phyloP scores from a whole-genome alignment of 192 early-diverging fungal genomes.

The Coemansia sp. region DNA sequence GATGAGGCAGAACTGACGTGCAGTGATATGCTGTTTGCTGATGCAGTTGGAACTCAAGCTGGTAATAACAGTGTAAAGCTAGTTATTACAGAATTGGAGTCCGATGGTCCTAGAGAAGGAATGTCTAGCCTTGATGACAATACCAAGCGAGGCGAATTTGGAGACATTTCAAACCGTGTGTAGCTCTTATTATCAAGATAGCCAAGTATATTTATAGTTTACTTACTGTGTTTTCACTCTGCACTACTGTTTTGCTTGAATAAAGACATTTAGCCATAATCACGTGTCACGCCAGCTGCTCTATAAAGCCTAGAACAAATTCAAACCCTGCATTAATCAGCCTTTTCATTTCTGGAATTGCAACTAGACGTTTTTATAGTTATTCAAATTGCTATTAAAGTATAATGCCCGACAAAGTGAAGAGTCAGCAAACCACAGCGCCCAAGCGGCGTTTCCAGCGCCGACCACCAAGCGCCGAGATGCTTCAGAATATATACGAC shows the following conservation, averaged over 20 bases:
- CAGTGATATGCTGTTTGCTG: no score
- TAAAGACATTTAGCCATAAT: background rate
- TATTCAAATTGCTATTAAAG: background rate
- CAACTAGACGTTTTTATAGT: background rate
- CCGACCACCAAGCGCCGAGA: constrained; percentile 17
- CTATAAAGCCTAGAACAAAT: background rate
- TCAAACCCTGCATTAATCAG: background rate
- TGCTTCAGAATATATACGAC: constrained; percentile 34
- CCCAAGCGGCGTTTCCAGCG: constrained; percentile 18
- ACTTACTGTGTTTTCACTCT: no score
- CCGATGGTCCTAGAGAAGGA: no score
- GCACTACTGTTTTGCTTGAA: no score
- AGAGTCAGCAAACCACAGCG: background rate
- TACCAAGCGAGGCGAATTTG: background rate
- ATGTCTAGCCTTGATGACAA: no score
- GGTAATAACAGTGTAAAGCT: no score
- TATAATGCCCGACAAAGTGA: background rate
- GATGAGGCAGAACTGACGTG: no score
- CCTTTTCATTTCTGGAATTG: background rate
- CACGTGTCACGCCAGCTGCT: background rate
- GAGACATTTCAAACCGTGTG: background rate
- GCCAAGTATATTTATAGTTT: no score
- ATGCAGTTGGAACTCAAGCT: no score
- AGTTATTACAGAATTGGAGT: no score
- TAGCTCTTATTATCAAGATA: no score